Conservation (phyloP, 768 basidiomycete species). For the Termitomyces sp. region DNA sequence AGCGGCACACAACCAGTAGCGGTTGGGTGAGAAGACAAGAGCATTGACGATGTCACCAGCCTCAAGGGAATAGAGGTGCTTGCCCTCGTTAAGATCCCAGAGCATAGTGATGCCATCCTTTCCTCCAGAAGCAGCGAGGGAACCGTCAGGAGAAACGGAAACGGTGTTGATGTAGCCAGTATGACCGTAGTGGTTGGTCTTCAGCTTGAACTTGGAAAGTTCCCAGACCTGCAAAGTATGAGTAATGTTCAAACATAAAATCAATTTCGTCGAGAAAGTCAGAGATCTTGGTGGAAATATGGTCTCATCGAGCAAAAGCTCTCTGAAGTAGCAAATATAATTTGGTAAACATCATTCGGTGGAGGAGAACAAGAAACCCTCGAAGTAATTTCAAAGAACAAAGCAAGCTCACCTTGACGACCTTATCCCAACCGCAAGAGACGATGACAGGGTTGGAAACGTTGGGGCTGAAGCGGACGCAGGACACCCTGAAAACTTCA, state of each 20-base stretch:
- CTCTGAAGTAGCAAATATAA: constrained; percentile 92
- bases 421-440: constrained; percentile 99
- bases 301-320: constrained; percentile 61
- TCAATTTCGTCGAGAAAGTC: too few relatives aligned
- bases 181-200: constrained; percentile 99
- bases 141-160: constrained; percentile 98
- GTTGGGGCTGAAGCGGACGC: constrained; percentile 99
- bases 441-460: constrained; percentile 97
- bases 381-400: background rate
- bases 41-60: constrained; percentile 98
- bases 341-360: constrained; percentile 27
- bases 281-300: constrained; percentile 77
- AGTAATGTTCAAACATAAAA: constrained; percentile 15
- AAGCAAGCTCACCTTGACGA: constrained; percentile 81
- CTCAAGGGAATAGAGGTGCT: constrained; percentile 99
- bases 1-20: constrained; percentile 99
- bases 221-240: constrained; percentile 83
- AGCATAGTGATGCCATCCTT: constrained; percentile 99
- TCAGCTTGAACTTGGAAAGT: constrained; percentile 98
- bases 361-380: background rate
- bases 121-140: constrained; percentile 97
- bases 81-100: constrained; percentile 99
- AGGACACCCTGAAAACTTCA: constrained; percentile 74
- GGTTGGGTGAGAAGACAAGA: constrained; percentile 98
- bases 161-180: constrained; percentile 99